Percentiles rank a stretch among this genome's conserved stretches.
phyloP scores from a whole-genome alignment of 257 asterid species.

The Agastache rugosa region DNA sequence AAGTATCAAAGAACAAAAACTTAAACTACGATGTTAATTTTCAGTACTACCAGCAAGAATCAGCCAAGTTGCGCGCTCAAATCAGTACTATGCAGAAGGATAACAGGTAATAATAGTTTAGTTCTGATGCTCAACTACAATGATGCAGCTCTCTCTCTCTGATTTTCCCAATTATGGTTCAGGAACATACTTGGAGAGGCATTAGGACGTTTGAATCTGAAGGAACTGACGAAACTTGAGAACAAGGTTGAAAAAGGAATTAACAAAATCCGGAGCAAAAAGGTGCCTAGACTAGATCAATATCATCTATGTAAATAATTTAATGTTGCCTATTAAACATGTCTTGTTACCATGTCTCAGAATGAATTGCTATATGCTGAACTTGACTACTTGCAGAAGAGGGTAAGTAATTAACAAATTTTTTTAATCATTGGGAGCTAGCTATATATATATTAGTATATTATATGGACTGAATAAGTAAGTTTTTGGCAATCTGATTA shows the following conservation, averaged over 20 bases:
- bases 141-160: not conserved
- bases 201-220: slow-evolving; percentile 53
- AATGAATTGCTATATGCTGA: slow-evolving; percentile 91
- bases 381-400: slow-evolving; percentile 88
- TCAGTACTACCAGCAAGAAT: slow-evolving; percentile 94
- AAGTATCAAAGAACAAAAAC: not conserved
- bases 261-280: slow-evolving; percentile 72
- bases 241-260: slow-evolving; percentile 74
- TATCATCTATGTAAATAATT: not conserved
- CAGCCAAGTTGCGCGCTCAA: slow-evolving; percentile 75
- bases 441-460: no score
- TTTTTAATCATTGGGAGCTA: no score
- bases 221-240: slow-evolving; percentile 78
- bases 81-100: slow-evolving; percentile 78
- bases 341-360: slow-evolving; percentile 45
- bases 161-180: not conserved
- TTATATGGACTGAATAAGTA: not conserved
- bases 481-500: slow-evolving; percentile 35
- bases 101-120: slow-evolving; percentile 59
- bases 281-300: slow-evolving; percentile 42
- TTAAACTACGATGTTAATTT: not conserved
- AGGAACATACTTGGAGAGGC: slow-evolving; percentile 87
- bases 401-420: slow-evolving; percentile 59
- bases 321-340: slow-evolving; percentile 1
- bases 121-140: not conserved